Evolutionary conservation across 768 basidiomycete species (phyloP), one percentile per base, ranked within the genome.

Genomic region (Tricholoma sp.): DNA sequence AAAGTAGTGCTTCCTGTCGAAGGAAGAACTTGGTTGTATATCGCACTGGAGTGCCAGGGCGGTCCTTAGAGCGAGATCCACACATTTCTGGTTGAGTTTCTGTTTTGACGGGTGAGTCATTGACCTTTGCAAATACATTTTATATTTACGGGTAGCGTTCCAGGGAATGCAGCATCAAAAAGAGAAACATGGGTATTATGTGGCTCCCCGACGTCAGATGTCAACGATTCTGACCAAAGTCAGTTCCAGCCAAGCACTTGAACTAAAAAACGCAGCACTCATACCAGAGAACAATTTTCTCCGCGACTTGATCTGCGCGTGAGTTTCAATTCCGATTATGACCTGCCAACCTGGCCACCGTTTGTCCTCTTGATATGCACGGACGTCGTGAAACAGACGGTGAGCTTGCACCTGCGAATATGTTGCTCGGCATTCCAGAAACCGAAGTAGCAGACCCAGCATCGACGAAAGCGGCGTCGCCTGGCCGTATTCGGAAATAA

Each of bases 1-100:
- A 70, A 98, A 98, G 68, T 99, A 99, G 68, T 98, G 97, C 68
- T 99, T 99, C 61, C 97, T 78, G 70, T 98, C 97, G 63, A 98
- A 98, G 0, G 90, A 80, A 0, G 93, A 96, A 17, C 79, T 76
- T 0, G 61, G 60, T 60, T 90, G 90, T 51, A 96, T 76, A 4
- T 79, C 60, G 11, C 84, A 76, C 33, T 80, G 71, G 20, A 98
- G 77, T 4, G 94, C 94, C 1, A 94, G 64, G 0, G 94, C 91
- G 0, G 93, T 86, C 7, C 90, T 79, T 0, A 94, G 69, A 3
- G 89, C 92, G 6, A 97, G 80, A 58, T 88, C 81, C 2, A 97
- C 87, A 56, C 86, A 88, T 68, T 75, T 79, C 12, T 78, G 74
- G 63, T 90, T 90, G 58, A 91, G 63, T 57, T 64, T 79, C 85